phyloP scores from a whole-genome alignment of 257 asterid species.

The Penstemon barbatus region DNA sequence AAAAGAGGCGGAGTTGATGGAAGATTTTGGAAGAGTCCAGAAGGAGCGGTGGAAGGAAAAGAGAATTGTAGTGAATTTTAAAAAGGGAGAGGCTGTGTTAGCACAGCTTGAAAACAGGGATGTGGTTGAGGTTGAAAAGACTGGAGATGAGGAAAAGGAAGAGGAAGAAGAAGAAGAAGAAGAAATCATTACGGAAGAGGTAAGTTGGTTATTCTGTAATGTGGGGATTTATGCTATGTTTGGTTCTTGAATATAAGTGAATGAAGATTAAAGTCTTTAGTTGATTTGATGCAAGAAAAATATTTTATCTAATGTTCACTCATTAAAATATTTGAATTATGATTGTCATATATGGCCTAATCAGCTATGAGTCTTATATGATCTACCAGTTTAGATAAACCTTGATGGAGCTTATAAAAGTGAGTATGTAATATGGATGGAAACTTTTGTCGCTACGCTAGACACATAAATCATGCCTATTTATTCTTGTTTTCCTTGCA shows the following conservation, averaged over 20 bases:
- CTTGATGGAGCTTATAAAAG: neutral
- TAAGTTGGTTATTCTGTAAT: slow-evolving; percentile 28
- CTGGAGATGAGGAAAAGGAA: slow-evolving; percentile 51
- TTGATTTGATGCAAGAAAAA: too few relatives aligned
- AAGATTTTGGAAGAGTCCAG: slow-evolving; percentile 70
- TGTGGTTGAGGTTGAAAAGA: slow-evolving; percentile 56
- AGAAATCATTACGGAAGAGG: slow-evolving; percentile 78
- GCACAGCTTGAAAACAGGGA: slow-evolving; percentile 92
- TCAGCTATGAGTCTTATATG: neutral
- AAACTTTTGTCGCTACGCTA: neutral
- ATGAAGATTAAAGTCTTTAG: too few relatives aligned
- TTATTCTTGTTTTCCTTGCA: slow-evolving; percentile 3
- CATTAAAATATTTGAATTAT: neutral
- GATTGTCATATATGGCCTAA: neutral
- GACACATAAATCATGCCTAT: neutral
- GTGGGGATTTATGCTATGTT: too few relatives aligned
- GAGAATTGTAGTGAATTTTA: slow-evolving; percentile 64
- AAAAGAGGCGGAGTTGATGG: slow-evolving; percentile 60
- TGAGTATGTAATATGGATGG: neutral
- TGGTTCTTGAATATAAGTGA: too few relatives aligned
- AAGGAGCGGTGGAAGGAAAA: slow-evolving; percentile 82
- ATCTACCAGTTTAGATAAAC: slow-evolving; percentile 3
- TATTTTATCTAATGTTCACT: too few relatives aligned
- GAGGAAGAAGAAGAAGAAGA: slow-evolving; percentile 61
- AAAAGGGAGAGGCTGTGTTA: slow-evolving; percentile 80